Conservation (phyloP, 306 rosid species). For the Myrica gale region DNA sequence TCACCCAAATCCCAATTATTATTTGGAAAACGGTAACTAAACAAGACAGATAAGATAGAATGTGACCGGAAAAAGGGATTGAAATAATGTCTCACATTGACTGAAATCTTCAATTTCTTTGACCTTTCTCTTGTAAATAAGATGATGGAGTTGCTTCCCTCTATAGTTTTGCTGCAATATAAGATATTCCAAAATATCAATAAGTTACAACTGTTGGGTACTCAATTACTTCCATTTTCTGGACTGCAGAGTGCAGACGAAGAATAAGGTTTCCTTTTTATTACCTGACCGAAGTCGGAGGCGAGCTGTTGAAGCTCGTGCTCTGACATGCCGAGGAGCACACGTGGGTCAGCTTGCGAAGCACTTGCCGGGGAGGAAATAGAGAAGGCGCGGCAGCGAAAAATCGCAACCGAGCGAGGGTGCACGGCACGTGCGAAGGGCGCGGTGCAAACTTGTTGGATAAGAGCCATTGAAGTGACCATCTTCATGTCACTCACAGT, state of each 20-base stretch:
- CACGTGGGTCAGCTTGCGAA: constrained; percentile 38
- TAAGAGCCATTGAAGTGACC: constrained; percentile 53
- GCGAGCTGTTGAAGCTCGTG: constrained; percentile 77
- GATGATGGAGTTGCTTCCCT: constrained; percentile 90
- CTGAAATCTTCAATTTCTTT: constrained; percentile 70
- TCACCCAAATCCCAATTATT: neutral
- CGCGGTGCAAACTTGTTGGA: constrained; percentile 58
- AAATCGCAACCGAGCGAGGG: constrained; percentile 32
- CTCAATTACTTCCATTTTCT: constrained; percentile 5
- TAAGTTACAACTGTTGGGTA: neutral
- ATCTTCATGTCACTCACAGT: constrained; percentile 35
- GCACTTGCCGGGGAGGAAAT: constrained; percentile 30
- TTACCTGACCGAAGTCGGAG: constrained; percentile 70
- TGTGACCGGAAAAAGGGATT: neutral
- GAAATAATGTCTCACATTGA: constrained; percentile 47
- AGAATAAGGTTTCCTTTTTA: neutral
- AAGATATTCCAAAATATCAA: constrained; percentile 13
- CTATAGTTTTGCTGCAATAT: constrained; percentile 62
- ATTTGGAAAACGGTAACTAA: neutral
- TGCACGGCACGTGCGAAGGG: constrained; percentile 62
- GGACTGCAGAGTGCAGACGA: neutral
- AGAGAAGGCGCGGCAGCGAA: constrained; percentile 32
- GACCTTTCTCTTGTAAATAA: constrained; percentile 78
- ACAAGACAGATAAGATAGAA: neutral
- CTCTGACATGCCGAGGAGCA: constrained; percentile 85